These are phyloP conservation scores for Chalciporus pseudorubinellus DNA, from an alignment of 768 basidiomycete species.

Conservation along the genomic window DNA sequence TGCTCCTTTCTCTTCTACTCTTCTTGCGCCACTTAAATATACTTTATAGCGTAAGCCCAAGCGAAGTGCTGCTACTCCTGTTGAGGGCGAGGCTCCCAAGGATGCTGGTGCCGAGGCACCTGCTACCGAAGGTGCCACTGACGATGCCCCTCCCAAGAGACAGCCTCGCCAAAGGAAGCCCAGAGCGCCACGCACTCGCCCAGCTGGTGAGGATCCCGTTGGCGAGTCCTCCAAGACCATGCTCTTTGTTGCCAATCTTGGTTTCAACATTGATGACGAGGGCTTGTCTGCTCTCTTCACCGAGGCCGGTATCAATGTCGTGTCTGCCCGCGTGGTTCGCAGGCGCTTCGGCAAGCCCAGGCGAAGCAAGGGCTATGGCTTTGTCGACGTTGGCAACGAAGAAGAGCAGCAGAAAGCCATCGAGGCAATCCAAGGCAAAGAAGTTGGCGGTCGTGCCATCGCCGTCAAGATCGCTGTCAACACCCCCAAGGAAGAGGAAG, in stretches of 20 bases:
- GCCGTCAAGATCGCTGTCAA: constrained; percentile 97
- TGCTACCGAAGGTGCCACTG: constrained; percentile 38
- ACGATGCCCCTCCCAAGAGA: constrained; percentile 32
- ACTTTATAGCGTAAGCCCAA: constrained; percentile 54
- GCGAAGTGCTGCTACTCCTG: constrained; percentile 39
- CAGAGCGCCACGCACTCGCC: constrained; percentile 59
- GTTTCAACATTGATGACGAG: constrained; percentile 88
- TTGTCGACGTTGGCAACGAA: constrained; percentile 90
- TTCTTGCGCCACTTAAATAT: constrained; percentile 5
- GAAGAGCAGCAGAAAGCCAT: constrained; percentile 92
- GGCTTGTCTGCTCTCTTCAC: constrained; percentile 80
- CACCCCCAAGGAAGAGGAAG: constrained; percentile 60
- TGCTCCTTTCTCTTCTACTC: neutral
- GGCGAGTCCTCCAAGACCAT: constrained; percentile 88
- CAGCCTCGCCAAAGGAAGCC: constrained; percentile 58
- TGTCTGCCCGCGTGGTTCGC: constrained; percentile 87
- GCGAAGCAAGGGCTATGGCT: constrained; percentile 95
- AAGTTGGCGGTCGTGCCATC: constrained; percentile 80
- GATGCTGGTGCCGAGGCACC: constrained; percentile 32
- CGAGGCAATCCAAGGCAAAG: constrained; percentile 80
- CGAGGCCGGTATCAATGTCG: constrained; percentile 77
- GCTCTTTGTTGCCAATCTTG: constrained; percentile 97
- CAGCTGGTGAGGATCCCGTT: constrained; percentile 76
- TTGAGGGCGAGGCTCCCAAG: constrained; percentile 27
- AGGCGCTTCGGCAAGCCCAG: constrained; percentile 79